Percentiles rank a stretch among this genome's conserved stretches.
Conservation (phyloP, 805 yeast species). For the Candida coleopterorum region DNA sequence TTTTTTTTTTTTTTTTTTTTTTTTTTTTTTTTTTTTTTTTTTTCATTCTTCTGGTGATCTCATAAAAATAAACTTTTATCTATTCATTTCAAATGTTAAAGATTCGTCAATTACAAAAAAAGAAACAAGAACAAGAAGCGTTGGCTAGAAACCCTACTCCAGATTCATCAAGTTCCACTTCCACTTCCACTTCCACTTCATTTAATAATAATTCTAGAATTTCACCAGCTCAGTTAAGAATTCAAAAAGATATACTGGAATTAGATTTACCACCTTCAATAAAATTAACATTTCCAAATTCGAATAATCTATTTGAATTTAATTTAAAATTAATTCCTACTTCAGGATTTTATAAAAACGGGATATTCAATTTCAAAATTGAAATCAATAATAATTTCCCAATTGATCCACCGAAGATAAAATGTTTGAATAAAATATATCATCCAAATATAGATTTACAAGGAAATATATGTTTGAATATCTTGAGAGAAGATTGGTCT, state of each 20-base stretch:
- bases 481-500: constrained; percentile 92
- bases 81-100: too few relatives aligned
- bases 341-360: constrained; percentile 69
- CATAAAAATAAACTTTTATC: too few relatives aligned
- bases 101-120: constrained; percentile 54
- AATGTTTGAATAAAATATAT: constrained; percentile 66
- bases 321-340: constrained; percentile 55
- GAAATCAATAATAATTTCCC: constrained; percentile 72
- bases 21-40: too few relatives aligned
- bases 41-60: too few relatives aligned
- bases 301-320: constrained; percentile 58
- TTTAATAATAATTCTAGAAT: constrained; percentile 18
- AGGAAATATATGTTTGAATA: constrained; percentile 90
- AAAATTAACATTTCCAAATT: constrained; percentile 45
- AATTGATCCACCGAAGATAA: constrained; percentile 86
- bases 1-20: too few relatives aligned
- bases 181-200: background rate
- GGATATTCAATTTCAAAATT: constrained; percentile 66
- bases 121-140: constrained; percentile 46
- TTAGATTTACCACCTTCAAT: constrained; percentile 58
- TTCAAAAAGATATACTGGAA: constrained; percentile 73
- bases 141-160: constrained; percentile 17
- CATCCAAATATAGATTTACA: constrained; percentile 92
- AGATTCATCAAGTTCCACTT: constrained; percentile 10
- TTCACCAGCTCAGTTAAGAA: constrained; percentile 63